Base-by-base conservation (phyloP, 768 basidiomycete genomes). In the Cystofilobasidium ferigula region DNA sequence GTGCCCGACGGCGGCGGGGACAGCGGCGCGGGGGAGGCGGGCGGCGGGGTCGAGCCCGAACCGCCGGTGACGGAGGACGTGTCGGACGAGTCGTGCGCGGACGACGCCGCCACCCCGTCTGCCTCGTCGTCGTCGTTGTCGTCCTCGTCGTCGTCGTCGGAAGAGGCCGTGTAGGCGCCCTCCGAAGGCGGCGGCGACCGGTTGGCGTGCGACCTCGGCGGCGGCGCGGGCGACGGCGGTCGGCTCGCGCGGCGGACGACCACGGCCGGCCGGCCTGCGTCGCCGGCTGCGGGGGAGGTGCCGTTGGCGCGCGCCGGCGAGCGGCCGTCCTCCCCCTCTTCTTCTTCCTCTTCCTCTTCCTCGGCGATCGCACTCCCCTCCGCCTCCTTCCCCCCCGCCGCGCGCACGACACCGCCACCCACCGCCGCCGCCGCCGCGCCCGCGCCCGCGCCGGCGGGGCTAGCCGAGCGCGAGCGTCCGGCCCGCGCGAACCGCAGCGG, bases 111-210 rank as follows among this genome's bases (percentile, higher is more conserved):
- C 13, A 13, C 16, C 9, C 9, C 38, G 38, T 40, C 38, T 16
- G 38, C 16, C 16, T 16, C 38, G 38, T 40, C 16, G 38, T 16
- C 43, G 10, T 45, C 43, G 43, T 45, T 20, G 43, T 45, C 43
- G 43, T 45, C 20, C 6, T 45, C 43, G 18, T 45, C 45, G 45
- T 47, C 45, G 45, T n/a, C 45, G 45, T 16, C n/a, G 45, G 22
- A 20, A 3, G 51, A 54, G 7, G 28, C 8, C 3, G 13, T 22
- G 30, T 54, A 54, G 16, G 26, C 26, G 6, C 28, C 28, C 51
- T 54, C 51, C 13, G 51, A 54, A 16, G 51, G 51, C 10, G 51
- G 51, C 30, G 51, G 51, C 26, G 51, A 54, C 18, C 51, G 51
- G 18, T 54, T 54, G 26, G 20, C 28, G 2, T n/a, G n/a, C n/a